Conservation (phyloP, 208 protist genomes). For the Trypanosoma theileri region DNA sequence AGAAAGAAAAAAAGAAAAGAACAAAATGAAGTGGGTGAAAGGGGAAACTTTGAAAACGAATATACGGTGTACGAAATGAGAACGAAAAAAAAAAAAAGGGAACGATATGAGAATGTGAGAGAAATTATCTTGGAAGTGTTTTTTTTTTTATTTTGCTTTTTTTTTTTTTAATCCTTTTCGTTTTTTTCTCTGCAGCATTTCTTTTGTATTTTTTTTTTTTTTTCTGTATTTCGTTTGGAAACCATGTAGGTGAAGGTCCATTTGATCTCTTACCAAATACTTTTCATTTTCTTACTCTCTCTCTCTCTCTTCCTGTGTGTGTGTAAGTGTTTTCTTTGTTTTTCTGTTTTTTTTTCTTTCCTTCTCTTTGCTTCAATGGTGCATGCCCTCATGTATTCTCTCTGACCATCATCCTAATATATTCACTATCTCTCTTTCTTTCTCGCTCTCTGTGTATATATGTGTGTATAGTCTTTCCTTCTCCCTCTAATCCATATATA, state of each 20-base stretch:
- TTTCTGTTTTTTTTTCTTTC: constrained; percentile 3
- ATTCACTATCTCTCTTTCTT: neutral
- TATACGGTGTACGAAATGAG: too few relatives aligned
- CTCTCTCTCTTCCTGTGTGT: neutral
- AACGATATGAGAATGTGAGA: too few relatives aligned
- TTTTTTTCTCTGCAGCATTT: neutral
- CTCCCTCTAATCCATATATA: too few relatives aligned
- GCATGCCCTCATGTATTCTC: too few relatives aligned
- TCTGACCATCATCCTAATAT: too few relatives aligned
- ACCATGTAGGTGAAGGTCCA: too few relatives aligned
- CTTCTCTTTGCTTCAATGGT: too few relatives aligned
- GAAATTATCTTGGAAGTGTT: neutral
- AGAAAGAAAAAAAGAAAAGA: too few relatives aligned
- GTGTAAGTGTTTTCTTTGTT: neutral
- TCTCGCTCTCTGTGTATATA: neutral
- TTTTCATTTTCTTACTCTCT: neutral
- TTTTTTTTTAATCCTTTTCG: neutral
- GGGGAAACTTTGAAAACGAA: too few relatives aligned
- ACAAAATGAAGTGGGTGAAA: too few relatives aligned
- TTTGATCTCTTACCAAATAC: too few relatives aligned
- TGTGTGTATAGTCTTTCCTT: neutral
- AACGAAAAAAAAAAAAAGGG: too few relatives aligned
- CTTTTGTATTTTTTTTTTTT: neutral
- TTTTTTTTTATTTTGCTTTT: neutral
- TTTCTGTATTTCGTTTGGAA: neutral